phyloP scores from a whole-genome alignment of 768 basidiomycete genomes.

The Chiua virens region DNA sequence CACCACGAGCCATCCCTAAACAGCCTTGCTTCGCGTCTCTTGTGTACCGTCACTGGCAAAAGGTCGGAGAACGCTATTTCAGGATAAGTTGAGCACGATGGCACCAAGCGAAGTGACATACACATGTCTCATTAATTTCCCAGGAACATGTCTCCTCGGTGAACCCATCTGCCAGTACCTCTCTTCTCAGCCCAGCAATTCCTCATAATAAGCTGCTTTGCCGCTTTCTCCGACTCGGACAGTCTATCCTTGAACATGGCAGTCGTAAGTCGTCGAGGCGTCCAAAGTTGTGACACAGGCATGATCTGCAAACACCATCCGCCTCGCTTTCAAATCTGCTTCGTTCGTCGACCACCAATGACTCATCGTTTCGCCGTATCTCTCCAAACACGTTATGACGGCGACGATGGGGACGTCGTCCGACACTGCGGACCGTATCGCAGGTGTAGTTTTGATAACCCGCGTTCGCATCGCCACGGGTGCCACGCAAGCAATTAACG shows the following conservation, averaged over 20 bases:
- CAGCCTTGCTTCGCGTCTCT: background rate
- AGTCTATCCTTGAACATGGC: slow-evolving; percentile 23
- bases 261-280: slow-evolving; percentile 13
- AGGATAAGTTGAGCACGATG: background rate
- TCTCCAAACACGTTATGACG: slow-evolving; percentile 32
- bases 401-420: slow-evolving; percentile 33
- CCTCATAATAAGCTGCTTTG: slow-evolving; percentile 25
- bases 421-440: slow-evolving; percentile 28
- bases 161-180: slow-evolving; percentile 19
- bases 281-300: slow-evolving; percentile 41
- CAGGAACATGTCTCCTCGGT: slow-evolving; percentile 26
- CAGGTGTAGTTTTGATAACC: slow-evolving; percentile 27
- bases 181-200: slow-evolving; percentile 30
- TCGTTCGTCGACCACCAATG: slow-evolving; percentile 43
- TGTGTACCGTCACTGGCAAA: background rate
- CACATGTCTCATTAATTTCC: slow-evolving; percentile 27
- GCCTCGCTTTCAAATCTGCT: slow-evolving; percentile 28
- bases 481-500: slow-evolving; percentile 28
- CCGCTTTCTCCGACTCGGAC: slow-evolving; percentile 17
- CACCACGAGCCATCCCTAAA: slow-evolving; percentile 1
- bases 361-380: slow-evolving; percentile 30
- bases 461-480: slow-evolving; percentile 29
- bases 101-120: slow-evolving; percentile 15
- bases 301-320: slow-evolving; percentile 38
- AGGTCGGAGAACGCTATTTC: background rate